phyloP scores from a whole-genome alignment of 768 basidiomycete genomes.

The Hebeloma cylindrosporum region DNA sequence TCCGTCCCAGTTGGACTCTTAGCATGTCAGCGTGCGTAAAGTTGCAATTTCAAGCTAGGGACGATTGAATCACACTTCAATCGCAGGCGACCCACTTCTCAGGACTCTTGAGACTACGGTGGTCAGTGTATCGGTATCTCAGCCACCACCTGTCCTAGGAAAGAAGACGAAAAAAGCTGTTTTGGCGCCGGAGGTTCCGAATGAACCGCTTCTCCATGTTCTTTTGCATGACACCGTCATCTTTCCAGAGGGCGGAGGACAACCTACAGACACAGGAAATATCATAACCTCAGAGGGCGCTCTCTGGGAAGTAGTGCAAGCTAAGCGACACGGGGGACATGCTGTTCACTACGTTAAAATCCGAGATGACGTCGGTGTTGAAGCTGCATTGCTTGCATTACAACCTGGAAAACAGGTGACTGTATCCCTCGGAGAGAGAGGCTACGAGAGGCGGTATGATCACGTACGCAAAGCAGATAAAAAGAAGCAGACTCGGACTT shows the following conservation, averaged over 20 bases:
- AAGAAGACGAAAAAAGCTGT: slow-evolving; percentile 62
- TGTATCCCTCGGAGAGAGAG: slow-evolving; percentile 56
- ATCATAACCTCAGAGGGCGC: slow-evolving; percentile 47
- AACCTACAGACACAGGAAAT: slow-evolving; percentile 71
- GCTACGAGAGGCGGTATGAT: slow-evolving; percentile 67
- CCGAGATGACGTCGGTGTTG: slow-evolving; percentile 33
- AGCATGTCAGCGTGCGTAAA: slow-evolving; percentile 66
- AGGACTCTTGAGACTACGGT: slow-evolving; percentile 57
- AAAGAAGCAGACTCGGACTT: slow-evolving; percentile 1
- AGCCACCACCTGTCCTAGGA: slow-evolving; percentile 38
- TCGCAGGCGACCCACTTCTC: slow-evolving; percentile 68
- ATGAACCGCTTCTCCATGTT: slow-evolving; percentile 58
- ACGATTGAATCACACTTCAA: slow-evolving; percentile 3
- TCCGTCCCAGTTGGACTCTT: slow-evolving; percentile 75
- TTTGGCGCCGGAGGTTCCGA: slow-evolving; percentile 41
- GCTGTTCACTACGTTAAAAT: slow-evolving; percentile 72
- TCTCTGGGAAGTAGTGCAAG: slow-evolving; percentile 60
- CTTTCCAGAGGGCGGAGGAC: slow-evolving; percentile 83
- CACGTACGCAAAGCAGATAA: slow-evolving; percentile 48
- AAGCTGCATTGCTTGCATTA: slow-evolving; percentile 48
- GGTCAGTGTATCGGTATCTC: slow-evolving; percentile 48
- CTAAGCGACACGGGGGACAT: slow-evolving; percentile 67
- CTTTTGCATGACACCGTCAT: slow-evolving; percentile 75
- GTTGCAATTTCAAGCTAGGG: background rate
- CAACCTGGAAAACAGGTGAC: slow-evolving; percentile 50